These are phyloP conservation scores for Phytophthora cactorum DNA, from an alignment of 352 stramenopile genomes.

Conservation along the genomic window DNA sequence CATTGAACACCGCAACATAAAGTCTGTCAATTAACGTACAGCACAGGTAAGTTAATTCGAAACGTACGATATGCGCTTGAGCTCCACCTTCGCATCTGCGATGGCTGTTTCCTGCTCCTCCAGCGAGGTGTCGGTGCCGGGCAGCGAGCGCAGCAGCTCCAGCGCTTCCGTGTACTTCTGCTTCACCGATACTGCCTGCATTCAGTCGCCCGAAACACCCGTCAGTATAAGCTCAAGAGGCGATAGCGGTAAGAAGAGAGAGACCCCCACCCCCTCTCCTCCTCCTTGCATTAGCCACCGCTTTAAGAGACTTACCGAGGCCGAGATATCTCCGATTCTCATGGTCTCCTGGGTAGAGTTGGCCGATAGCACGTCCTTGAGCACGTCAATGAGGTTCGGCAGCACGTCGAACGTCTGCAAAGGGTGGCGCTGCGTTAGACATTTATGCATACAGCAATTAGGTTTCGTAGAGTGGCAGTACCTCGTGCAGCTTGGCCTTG, in stretches of 20 bases:
- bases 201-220: not conserved
- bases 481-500: constrained; percentile 76
- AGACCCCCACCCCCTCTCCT: not conserved
- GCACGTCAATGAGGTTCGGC: constrained; percentile 84
- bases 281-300: not conserved
- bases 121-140: constrained; percentile 78
- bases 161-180: constrained; percentile 78
- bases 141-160: constrained; percentile 69
- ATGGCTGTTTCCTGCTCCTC: constrained; percentile 82
- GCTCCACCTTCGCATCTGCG: constrained; percentile 64
- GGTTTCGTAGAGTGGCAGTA: constrained; percentile 8
- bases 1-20: constrained; percentile 9
- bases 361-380: constrained; percentile 85
- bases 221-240: not conserved
- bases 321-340: constrained; percentile 80
- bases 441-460: not conserved
- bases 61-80: constrained; percentile 78
- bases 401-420: constrained; percentile 79
- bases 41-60: not conserved
- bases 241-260: too few relatives aligned
- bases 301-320: constrained; percentile 48
- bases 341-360: constrained; percentile 78
- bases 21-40: constrained; percentile 9
- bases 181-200: constrained; percentile 75
- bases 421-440: not conserved